phyloP scores from a whole-genome alignment of 805 yeast genomes.

The Saturnispora kantuleensis region DNA sequence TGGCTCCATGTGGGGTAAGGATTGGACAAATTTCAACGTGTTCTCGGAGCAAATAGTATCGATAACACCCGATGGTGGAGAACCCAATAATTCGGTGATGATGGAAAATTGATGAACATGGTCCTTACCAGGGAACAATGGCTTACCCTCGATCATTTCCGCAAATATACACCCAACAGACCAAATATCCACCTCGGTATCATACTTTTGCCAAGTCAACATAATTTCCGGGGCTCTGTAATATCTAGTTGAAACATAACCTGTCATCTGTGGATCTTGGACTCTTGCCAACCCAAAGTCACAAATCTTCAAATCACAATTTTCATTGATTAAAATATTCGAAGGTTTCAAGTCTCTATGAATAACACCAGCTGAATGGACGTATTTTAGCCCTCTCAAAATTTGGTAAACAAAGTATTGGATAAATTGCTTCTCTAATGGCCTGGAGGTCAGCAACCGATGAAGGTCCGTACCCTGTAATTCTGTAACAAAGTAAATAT shows the following conservation, averaged over 20 bases:
- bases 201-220: constrained; percentile 62
- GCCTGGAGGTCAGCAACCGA: constrained; percentile 81
- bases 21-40: constrained; percentile 86
- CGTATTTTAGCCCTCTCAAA: constrained; percentile 83
- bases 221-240: constrained; percentile 79
- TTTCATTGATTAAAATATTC: constrained; percentile 55
- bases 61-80: constrained; percentile 93
- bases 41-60: constrained; percentile 94
- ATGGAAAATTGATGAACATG: constrained; percentile 97
- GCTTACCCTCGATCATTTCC: constrained; percentile 52
- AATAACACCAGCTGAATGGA: constrained; percentile 91
- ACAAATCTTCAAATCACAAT: constrained; percentile 72
- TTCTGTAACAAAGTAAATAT: constrained; percentile 92
- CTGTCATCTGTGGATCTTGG: constrained; percentile 48
- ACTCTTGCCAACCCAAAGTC: constrained; percentile 70
- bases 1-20: constrained; percentile 90
- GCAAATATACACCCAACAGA: constrained; percentile 73
- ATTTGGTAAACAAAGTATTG: constrained; percentile 96
- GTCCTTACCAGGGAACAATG: constrained; percentile 80
- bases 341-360: constrained; percentile 82
- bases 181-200: constrained; percentile 75
- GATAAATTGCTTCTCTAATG: constrained; percentile 90
- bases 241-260: constrained; percentile 80
- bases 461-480: constrained; percentile 95
- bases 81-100: constrained; percentile 85